Conservation (phyloP, 2,329 filamentous ascomycete genomes). For the Calycina herbarum region DNA sequence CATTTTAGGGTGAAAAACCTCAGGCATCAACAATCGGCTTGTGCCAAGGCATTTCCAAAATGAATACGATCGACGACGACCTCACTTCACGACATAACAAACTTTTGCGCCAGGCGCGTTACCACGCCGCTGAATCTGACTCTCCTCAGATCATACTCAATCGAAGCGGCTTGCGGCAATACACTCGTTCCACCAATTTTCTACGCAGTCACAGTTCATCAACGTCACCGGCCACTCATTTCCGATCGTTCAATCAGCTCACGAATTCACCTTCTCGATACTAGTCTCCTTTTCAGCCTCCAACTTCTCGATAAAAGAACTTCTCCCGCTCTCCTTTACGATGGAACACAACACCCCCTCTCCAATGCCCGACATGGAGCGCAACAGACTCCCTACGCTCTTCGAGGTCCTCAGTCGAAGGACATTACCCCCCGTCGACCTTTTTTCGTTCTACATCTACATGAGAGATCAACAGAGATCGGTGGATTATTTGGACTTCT, state of each 20-base stretch:
- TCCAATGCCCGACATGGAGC: slow-evolving; percentile 58
- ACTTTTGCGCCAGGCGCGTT: slow-evolving; percentile 20
- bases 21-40: too few relatives aligned
- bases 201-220: not conserved
- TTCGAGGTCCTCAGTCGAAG: slow-evolving; percentile 94
- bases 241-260: slow-evolving; percentile 2
- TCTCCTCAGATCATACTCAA: not conserved
- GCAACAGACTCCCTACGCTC: slow-evolving; percentile 88
- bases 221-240: slow-evolving; percentile 1
- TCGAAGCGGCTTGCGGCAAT: slow-evolving; percentile 4
- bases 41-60: slow-evolving; percentile 3
- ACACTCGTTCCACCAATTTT: slow-evolving; percentile 13
- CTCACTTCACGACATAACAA: slow-evolving; percentile 8
- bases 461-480: slow-evolving; percentile 98
- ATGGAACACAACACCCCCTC: slow-evolving; percentile 47
- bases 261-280: not conserved
- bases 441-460: slow-evolving; percentile 99
- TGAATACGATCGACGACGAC: not conserved
- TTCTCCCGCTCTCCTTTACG: slow-evolving; percentile 12
- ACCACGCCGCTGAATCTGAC: slow-evolving; percentile 3
- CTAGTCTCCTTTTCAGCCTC: not conserved
- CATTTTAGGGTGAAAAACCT: too few relatives aligned
- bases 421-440: slow-evolving; percentile 91
- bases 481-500: slow-evolving; percentile 97
- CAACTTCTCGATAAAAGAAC: slow-evolving; percentile 9